Evolutionary conservation across 2,329 filamentous ascomycete species (phyloP).

Genomic region (Akanthomyces lecanii): DNA sequence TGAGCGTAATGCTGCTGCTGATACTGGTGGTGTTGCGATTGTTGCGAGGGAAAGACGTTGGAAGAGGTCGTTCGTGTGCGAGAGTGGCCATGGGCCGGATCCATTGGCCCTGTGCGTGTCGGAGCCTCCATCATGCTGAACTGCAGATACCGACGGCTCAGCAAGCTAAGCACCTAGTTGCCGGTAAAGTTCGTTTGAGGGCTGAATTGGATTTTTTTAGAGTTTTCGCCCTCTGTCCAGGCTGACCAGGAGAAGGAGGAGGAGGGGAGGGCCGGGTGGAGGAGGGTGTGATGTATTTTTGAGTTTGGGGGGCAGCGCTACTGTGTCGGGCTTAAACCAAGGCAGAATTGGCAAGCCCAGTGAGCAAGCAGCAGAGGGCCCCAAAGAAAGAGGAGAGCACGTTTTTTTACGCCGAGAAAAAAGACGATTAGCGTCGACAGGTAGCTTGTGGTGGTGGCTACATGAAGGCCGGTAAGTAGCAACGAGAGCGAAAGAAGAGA

Average conservation of each 20-base stretch:
- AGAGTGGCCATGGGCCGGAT: conserved; percentile 46
- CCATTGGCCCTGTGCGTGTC: conserved; percentile 29
- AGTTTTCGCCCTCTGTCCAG: neutral
- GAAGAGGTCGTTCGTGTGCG: conserved; percentile 55
- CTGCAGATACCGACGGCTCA: neutral
- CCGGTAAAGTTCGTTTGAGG: conserved; percentile 3
- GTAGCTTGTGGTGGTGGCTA: neutral
- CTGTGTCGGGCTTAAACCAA: conserved; percentile 12
- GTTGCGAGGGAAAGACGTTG: conserved; percentile 41
- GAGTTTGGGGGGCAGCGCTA: conserved; percentile 11
- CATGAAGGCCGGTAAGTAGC: neutral
- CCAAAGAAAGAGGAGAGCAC: neutral
- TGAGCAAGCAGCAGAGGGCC: neutral
- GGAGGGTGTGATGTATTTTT: conserved; percentile 8
- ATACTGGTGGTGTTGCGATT: neutral
- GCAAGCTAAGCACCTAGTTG: neutral
- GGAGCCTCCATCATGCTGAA: conserved; percentile 13
- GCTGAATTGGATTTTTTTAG: neutral
- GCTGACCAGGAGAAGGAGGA: neutral
- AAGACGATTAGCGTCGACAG: neutral
- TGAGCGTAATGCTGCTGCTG: neutral
- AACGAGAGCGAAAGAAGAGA: neutral
- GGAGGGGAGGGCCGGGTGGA: conserved; percentile 2
- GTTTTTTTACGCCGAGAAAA: neutral
- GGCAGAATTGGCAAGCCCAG: conserved; percentile 6